phyloP scores from a whole-genome alignment of 257 asterid species.

The Eucommia ulmoides region DNA sequence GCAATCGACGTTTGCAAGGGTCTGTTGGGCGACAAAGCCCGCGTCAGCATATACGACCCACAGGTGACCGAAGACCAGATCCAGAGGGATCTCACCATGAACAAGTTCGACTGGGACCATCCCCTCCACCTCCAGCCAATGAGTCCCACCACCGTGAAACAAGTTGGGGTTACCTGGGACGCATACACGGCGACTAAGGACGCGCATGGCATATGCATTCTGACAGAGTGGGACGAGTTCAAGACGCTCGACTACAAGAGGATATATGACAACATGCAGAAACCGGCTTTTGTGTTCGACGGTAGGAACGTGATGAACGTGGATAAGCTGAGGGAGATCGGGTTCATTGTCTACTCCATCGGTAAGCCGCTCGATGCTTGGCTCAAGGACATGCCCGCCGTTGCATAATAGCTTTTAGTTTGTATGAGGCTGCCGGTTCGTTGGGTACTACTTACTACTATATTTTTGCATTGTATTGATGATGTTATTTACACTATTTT shows the following conservation, averaged over 20 bases:
- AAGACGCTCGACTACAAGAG: constrained; percentile 65
- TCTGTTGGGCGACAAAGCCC: constrained; percentile 68
- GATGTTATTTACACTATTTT: too few species aligned
- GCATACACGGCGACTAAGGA: constrained; percentile 71
- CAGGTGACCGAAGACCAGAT: constrained; percentile 80
- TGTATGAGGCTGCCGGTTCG: too few species aligned
- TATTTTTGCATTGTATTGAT: too few species aligned
- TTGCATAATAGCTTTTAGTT: constrained; percentile 29
- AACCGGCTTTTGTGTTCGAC: constrained; percentile 71
- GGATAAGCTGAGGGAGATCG: constrained; percentile 68
- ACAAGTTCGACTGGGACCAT: constrained; percentile 84
- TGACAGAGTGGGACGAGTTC: constrained; percentile 89
- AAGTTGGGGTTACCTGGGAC: constrained; percentile 55
- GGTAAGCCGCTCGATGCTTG: constrained; percentile 89
- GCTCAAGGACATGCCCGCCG: constrained; percentile 91
- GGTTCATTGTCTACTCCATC: constrained; percentile 70
- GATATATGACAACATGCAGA: constrained; percentile 83
- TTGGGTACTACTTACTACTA: too few species aligned
- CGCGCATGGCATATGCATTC: constrained; percentile 71
- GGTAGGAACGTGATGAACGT: constrained; percentile 63
- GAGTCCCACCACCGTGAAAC: constrained; percentile 71
- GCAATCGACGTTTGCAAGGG: constrained; percentile 88
- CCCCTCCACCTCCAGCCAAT: constrained; percentile 84
- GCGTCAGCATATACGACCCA: constrained; percentile 73
- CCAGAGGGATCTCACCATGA: constrained; percentile 80